phyloP scores from a whole-genome alignment of 2,329 filamentous ascomycete genomes.

The Trichoderma sp. region DNA sequence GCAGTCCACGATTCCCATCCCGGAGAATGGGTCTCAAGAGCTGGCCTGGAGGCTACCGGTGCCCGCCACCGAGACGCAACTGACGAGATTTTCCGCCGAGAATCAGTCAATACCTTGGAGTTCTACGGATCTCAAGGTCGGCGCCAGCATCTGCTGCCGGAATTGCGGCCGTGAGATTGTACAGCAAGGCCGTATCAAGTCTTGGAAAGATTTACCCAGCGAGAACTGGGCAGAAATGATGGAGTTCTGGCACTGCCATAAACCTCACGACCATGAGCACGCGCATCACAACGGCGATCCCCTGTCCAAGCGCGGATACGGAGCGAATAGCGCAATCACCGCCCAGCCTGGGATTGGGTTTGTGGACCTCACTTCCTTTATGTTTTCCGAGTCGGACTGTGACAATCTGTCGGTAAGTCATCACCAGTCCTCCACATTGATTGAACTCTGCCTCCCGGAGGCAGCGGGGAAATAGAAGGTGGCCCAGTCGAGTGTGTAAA shows the following conservation, averaged over 20 bases:
- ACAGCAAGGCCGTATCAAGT: slow-evolving; percentile 43
- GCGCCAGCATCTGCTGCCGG: slow-evolving; percentile 49
- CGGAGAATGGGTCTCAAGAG: slow-evolving; percentile 38
- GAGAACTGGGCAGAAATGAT: slow-evolving; percentile 99
- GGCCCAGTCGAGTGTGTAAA: slow-evolving; percentile 49
- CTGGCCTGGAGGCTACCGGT: slow-evolving; percentile 60
- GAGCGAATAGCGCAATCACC: slow-evolving; percentile 73
- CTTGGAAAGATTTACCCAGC: slow-evolving; percentile 92
- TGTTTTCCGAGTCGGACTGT: slow-evolving; percentile 71
- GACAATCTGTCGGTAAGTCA: slow-evolving; percentile 43
- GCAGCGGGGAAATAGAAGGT: slow-evolving; percentile 60
- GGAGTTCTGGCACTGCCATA: slow-evolving; percentile 99
- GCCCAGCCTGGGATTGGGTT: slow-evolving; percentile 70
- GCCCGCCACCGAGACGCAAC: slow-evolving; percentile 33
- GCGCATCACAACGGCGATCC: slow-evolving; percentile 49
- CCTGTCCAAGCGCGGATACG: slow-evolving; percentile 72
- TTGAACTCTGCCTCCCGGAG: background rate
- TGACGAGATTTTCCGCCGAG: slow-evolving; percentile 38
- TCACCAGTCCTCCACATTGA: background rate
- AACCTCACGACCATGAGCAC: slow-evolving; percentile 68
- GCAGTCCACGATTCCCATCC: slow-evolving; percentile 44
- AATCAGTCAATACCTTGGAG: slow-evolving; percentile 58
- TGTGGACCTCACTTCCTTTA: slow-evolving; percentile 77
- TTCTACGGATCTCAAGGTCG: slow-evolving; percentile 50
- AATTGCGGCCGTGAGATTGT: slow-evolving; percentile 46